phyloP scores from a whole-genome alignment of 1,139 yeast species.

The Scheffersomyces illinoinensis region DNA sequence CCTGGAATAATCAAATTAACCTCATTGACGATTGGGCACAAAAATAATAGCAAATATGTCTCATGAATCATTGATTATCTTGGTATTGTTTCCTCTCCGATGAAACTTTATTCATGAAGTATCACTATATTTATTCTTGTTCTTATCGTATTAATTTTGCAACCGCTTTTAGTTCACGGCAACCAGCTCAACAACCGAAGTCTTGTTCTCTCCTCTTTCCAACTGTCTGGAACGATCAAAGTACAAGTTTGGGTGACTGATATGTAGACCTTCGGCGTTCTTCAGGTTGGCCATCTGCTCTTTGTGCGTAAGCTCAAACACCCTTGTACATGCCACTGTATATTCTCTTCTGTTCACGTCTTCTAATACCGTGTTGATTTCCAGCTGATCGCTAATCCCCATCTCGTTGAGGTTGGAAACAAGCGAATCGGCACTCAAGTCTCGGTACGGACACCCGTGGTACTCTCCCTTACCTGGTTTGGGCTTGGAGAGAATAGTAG shows the following conservation, averaged over 20 bases:
- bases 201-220: slow-evolving; percentile 17
- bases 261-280: slow-evolving; percentile 46
- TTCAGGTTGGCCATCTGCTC: slow-evolving; percentile 35
- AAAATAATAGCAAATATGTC: too few relatives aligned
- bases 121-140: not conserved
- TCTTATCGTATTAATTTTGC: not conserved
- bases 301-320: slow-evolving; percentile 77
- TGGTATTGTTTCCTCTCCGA: not conserved
- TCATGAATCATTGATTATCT: not conserved
- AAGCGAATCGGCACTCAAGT: slow-evolving; percentile 63
- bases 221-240: slow-evolving; percentile 71
- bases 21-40: not conserved
- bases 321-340: slow-evolving; percentile 87
- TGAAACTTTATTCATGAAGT: not conserved
- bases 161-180: not conserved
- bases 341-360: slow-evolving; percentile 67
- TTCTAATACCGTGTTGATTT: slow-evolving; percentile 62
- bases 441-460: slow-evolving; percentile 95
- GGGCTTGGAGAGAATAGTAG: slow-evolving; percentile 70
- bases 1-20: not conserved
- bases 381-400: slow-evolving; percentile 70
- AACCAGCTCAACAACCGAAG: not conserved
- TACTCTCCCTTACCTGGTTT: slow-evolving; percentile 70
- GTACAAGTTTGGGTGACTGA: slow-evolving; percentile 85
- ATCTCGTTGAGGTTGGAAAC: slow-evolving; percentile 55